A percentile compares a stretch with the other conserved stretches of the same genome.
These are phyloP conservation scores for Starmera quercuum DNA, from an alignment of 805 yeast species.

Conservation along the genomic window DNA sequence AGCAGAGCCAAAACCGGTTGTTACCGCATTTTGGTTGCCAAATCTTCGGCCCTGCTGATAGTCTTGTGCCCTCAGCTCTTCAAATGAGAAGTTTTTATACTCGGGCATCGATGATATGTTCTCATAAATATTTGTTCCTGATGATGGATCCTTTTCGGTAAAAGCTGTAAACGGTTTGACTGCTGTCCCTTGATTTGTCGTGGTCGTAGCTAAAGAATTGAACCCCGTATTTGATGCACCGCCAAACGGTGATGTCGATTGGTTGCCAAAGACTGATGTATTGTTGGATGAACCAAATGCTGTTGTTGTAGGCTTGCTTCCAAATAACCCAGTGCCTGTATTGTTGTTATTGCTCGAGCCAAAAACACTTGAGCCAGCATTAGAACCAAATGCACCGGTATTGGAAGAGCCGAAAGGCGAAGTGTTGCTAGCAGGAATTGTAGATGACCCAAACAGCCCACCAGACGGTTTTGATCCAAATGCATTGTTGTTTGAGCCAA, in stretches of 20 bases:
- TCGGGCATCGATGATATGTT: slow-evolving; percentile 86
- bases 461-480: slow-evolving; percentile 19
- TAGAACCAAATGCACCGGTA: slow-evolving; percentile 18
- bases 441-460: neutral
- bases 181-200: slow-evolving; percentile 58
- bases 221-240: slow-evolving; percentile 14
- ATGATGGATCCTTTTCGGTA: slow-evolving; percentile 65
- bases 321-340: slow-evolving; percentile 8
- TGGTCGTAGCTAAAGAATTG: slow-evolving; percentile 18
- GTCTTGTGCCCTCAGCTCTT: slow-evolving; percentile 85
- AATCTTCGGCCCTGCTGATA: slow-evolving; percentile 64
- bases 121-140: slow-evolving; percentile 55
- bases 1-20: slow-evolving; percentile 27
- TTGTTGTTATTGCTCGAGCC: slow-evolving; percentile 20
- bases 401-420: slow-evolving; percentile 16
- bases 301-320: slow-evolving; percentile 14
- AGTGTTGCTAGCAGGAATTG: slow-evolving; percentile 2
- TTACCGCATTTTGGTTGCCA: slow-evolving; percentile 34
- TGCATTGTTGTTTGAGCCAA: slow-evolving; percentile 20
- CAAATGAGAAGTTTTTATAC: slow-evolving; percentile 71
- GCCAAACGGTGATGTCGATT: slow-evolving; percentile 35
- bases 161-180: slow-evolving; percentile 60
- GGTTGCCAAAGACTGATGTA: slow-evolving; percentile 18
- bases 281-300: slow-evolving; percentile 19
- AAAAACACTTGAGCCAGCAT: slow-evolving; percentile 20